Base-by-base conservation (phyloP, 306 rosid genomes). In the Ziziphus jujuba region DNA sequence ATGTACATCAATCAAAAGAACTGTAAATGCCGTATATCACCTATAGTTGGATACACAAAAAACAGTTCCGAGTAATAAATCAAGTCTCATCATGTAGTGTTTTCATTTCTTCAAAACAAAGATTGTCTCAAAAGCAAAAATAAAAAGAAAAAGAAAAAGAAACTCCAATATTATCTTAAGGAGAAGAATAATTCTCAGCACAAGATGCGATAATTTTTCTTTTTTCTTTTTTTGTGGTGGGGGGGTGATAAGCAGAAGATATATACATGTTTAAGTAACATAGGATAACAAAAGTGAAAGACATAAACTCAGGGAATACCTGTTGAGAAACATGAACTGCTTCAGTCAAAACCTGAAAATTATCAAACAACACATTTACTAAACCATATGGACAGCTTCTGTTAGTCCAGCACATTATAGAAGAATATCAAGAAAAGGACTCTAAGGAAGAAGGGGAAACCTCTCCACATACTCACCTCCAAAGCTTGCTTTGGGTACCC, bases 401-500 rank as follows among this genome's bases (percentile, higher is more conserved):
- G 16, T 44, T 45, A 47, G 35, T 28, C 24, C 22, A 52, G 66
- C 56, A 60, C 63, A 63, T 63, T 56, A 50, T 40, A 19, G 71
- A 38, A 62, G 31, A 59, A 54, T 53, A 54, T 25, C 45, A 61
- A 38, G 51, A 66, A 13, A 24, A 22, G 66, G 59, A 35, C 58
- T 67, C 35, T 44, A 21, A 36, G 17, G 65, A 67, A 43, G 59
- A 61, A 9, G 65, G 61, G 56, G 75, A 75, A 19, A 3, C 63
- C 40, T 59, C 59, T 52, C 65, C 71, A 34, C 45, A 36, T 47
- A 53, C 79, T 70, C 69, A 90, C 98, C 93, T 90, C 93, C 78
- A 92, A 79, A 72, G 98, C 98, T 81, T 86, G 82, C 78, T 90
- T 86, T 62, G 98, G 97, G 73, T 92, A 97, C 48, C 98, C 97